Evolutionary conservation across 176 grass and related monocot genomes (phyloP).

Genomic region (Triticum urartu): DNA sequence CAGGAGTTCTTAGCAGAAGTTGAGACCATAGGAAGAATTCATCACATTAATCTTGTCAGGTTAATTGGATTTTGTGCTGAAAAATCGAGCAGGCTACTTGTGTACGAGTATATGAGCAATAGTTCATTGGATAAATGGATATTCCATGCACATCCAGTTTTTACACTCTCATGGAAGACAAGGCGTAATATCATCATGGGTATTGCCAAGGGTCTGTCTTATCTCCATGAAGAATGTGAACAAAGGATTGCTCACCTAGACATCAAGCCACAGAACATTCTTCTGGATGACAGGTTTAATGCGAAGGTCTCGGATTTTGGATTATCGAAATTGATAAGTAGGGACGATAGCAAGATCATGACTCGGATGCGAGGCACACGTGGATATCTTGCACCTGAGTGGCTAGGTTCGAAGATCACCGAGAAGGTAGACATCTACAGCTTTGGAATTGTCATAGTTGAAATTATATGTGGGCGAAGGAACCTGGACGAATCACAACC

Average conservation of each 20-base stretch:
- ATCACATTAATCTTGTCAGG: not conserved
- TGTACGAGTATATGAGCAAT: not conserved
- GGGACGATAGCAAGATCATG: not conserved
- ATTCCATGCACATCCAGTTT: not conserved
- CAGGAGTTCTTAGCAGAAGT: not conserved
- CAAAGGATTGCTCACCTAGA: not conserved
- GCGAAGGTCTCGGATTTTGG: not conserved
- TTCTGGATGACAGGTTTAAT: not conserved
- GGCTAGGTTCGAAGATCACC: not conserved
- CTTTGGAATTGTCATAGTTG: not conserved
- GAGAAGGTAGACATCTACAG: slow-evolving; percentile 6
- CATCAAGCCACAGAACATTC: slow-evolving; percentile 14
- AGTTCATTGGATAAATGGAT: slow-evolving; percentile 2
- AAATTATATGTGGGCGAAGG: not conserved
- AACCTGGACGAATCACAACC: not conserved
- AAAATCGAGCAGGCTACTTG: not conserved
- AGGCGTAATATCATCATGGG: not conserved
- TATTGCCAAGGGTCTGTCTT: not conserved
- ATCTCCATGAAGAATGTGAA: not conserved
- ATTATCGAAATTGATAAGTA: not conserved
- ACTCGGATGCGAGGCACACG: not conserved
- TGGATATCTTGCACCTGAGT: slow-evolving; percentile 3
- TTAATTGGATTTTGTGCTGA: not conserved
- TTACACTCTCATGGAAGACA: not conserved
- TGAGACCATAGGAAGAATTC: not conserved